Conservation (phyloP, 2,329 filamentous ascomycete species). For the Stylonectria norvegica region DNA sequence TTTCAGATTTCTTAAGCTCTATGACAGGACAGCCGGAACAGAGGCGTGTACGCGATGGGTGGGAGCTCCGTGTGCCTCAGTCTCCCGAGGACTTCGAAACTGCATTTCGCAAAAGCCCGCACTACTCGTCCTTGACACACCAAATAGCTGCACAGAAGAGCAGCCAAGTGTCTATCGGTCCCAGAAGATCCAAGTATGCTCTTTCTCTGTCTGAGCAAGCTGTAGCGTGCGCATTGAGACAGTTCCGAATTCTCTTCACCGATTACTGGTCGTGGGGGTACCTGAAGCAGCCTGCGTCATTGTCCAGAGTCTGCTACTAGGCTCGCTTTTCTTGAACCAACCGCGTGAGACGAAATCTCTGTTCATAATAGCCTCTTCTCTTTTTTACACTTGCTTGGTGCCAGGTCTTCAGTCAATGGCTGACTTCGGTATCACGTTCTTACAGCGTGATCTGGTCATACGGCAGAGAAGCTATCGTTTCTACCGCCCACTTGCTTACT, state of each 20-base stretch:
- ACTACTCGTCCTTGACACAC: constrained; percentile 54
- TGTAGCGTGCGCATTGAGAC: neutral
- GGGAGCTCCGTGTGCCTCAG: constrained; percentile 44
- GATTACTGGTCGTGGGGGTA: constrained; percentile 3
- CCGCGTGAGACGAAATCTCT: neutral
- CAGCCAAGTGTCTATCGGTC: constrained; percentile 29
- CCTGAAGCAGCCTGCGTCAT: constrained; percentile 1
- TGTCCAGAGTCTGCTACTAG: constrained; percentile 3
- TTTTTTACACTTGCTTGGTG: constrained; percentile 1
- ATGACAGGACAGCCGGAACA: neutral
- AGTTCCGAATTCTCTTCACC: neutral
- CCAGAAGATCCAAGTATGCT: constrained; percentile 3
- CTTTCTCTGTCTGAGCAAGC: too few species aligned
- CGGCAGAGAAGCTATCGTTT: constrained; percentile 1
- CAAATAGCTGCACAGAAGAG: constrained; percentile 50
- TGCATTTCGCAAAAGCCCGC: constrained; percentile 59
- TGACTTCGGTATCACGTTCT: neutral
- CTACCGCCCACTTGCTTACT: neutral
- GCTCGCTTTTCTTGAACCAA: constrained; percentile 2
- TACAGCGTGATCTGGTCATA: neutral
- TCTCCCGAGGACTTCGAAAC: constrained; percentile 62
- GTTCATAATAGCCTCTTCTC: constrained; percentile 3
- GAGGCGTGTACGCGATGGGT: neutral
- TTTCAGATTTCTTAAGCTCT: neutral
- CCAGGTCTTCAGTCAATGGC: constrained; percentile 1